phyloP scores from a whole-genome alignment of 805 yeast species.

The Kodamaea kaohsiungensis region DNA sequence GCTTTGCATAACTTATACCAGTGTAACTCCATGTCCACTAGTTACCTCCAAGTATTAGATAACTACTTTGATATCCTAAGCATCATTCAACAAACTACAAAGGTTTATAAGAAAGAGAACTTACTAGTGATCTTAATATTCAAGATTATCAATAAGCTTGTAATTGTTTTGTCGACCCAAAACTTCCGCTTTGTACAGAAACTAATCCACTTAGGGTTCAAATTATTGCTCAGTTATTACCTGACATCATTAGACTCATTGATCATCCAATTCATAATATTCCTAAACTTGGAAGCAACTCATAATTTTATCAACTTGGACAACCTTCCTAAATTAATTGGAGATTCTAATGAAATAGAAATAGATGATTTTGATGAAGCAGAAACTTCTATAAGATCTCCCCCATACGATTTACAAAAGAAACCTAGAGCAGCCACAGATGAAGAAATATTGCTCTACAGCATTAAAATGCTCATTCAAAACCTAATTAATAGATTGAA shows the following conservation, averaged over 20 bases:
- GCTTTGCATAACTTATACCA: constrained; percentile 24
- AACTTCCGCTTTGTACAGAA: constrained; percentile 38
- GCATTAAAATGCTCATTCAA: constrained; percentile 24
- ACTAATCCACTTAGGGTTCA: constrained; percentile 41
- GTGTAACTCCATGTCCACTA: constrained; percentile 20
- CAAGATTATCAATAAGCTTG: constrained; percentile 46
- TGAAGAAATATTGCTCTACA: constrained; percentile 17
- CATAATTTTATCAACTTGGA: constrained; percentile 37
- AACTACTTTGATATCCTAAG: constrained; percentile 21
- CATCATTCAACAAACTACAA: constrained; percentile 18
- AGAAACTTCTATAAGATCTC: constrained; percentile 12
- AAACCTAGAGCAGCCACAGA: constrained; percentile 2
- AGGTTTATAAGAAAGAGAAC: constrained; percentile 24
- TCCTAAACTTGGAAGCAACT: constrained; percentile 42
- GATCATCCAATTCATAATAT: constrained; percentile 44
- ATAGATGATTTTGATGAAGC: constrained; percentile 8
- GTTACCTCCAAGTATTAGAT: constrained; percentile 19
- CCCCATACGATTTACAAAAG: constrained; percentile 1
- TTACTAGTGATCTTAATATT: constrained; percentile 27
- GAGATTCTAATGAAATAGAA: constrained; percentile 17
- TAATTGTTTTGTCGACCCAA: constrained; percentile 43
- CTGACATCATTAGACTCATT: constrained; percentile 44
- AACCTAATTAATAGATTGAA: constrained; percentile 19
- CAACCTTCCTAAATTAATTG: constrained; percentile 25
- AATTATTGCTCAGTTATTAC: constrained; percentile 33